Evolutionary conservation across 2,329 filamentous ascomycete genomes (phyloP).

Genomic region (Mycosphaerella sp.): DNA sequence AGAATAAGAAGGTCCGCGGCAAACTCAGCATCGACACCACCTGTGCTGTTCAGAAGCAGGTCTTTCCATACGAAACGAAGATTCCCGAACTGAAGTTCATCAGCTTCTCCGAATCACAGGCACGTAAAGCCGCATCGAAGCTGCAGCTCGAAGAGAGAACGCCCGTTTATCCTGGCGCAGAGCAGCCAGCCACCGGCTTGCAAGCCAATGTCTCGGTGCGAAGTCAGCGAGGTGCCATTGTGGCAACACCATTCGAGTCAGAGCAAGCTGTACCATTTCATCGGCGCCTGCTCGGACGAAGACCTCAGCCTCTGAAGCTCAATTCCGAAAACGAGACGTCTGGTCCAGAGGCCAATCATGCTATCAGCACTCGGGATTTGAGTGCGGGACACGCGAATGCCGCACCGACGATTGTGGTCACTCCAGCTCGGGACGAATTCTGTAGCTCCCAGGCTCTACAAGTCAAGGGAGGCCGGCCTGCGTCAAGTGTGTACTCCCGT

Average conservation of each 20-base stretch:
- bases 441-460: conserved; percentile 50
- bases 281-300: neutral
- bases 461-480: conserved; percentile 33
- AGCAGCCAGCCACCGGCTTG: conserved; percentile 8
- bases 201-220: conserved; percentile 5
- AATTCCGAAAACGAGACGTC: conserved; percentile 10
- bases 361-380: neutral
- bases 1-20: conserved; percentile 11
- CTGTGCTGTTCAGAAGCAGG: conserved; percentile 49
- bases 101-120: conserved; percentile 22
- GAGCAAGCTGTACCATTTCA: neutral
- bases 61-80: conserved; percentile 35
- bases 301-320: conserved; percentile 26
- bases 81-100: conserved; percentile 26
- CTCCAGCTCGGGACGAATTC: conserved; percentile 46
- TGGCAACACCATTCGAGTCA: neutral
- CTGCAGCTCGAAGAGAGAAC: conserved; percentile 27
- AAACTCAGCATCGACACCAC: conserved; percentile 56
- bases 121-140: conserved; percentile 19
- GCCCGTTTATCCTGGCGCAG: conserved; percentile 12
- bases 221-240: conserved; percentile 3
- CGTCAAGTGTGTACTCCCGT: conserved; percentile 59
- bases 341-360: conserved; percentile 25
- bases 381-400: neutral
- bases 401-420: conserved; percentile 50